Percentiles rank a stretch among this genome's conserved stretches.
These are phyloP conservation scores for Clarireedia hainanense DNA, from an alignment of 2,329 filamentous ascomycete species.

Conservation along the genomic window DNA sequence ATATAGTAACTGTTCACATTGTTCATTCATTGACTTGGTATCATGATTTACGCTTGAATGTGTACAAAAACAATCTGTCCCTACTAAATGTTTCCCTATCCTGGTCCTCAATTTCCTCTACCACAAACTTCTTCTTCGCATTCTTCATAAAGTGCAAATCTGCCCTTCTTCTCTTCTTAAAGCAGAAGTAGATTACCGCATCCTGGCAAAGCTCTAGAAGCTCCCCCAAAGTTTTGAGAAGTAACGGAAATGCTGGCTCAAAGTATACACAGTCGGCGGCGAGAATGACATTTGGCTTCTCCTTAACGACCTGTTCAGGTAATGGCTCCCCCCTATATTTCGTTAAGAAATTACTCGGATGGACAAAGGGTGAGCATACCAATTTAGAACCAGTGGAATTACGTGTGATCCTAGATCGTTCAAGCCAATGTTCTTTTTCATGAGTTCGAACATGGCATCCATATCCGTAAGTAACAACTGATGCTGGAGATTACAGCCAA, in stretches of 20 bases:
- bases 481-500: slow-evolving; percentile 44
- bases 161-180: slow-evolving; percentile 83
- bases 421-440: slow-evolving; percentile 78
- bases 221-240: slow-evolving; percentile 69
- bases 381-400: slow-evolving; percentile 67
- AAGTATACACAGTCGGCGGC: slow-evolving; percentile 97
- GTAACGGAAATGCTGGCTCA: slow-evolving; percentile 85
- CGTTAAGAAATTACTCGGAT: not conserved
- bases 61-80: slow-evolving; percentile 53
- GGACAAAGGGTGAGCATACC: slow-evolving; percentile 43
- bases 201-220: slow-evolving; percentile 65
- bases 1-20: not conserved
- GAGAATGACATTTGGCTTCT: slow-evolving; percentile 72
- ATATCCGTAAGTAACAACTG: slow-evolving; percentile 83
- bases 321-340: slow-evolving; percentile 51
- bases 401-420: slow-evolving; percentile 62
- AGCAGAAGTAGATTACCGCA: slow-evolving; percentile 71
- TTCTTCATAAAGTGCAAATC: slow-evolving; percentile 69
- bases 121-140: slow-evolving; percentile 57
- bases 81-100: slow-evolving; percentile 49
- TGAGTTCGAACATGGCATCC: slow-evolving; percentile 72
- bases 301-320: slow-evolving; percentile 42
- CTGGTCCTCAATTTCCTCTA: slow-evolving; percentile 55
- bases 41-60: slow-evolving; percentile 39
- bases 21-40: not conserved